Base-by-base conservation (phyloP, 2,329 filamentous ascomycete genomes). In the Capronia epimyces region DNA sequence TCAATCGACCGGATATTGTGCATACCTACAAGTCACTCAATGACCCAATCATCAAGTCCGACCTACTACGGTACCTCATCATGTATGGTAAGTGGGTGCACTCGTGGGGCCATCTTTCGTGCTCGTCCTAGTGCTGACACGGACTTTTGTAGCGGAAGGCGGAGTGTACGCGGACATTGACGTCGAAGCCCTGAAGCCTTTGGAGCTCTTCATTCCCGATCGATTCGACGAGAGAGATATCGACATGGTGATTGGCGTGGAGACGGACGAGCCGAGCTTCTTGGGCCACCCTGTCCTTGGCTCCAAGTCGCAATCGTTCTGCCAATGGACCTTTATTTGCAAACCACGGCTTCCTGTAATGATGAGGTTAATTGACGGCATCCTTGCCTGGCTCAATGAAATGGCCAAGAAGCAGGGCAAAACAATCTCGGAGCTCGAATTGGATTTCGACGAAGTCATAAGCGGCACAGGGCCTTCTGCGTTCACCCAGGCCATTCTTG, bases 291-390 rank as follows among this genome's bases (percentile, higher is more conserved):
- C 80, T 1, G 81, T 87, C 25, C 71, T 86, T 0, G 83, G 84
- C 12, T 75, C 75, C 43, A 87, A 87, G 67, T 86, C 79, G 29
- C 72, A 75, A 58, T 87, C 83, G 0, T 87, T 87, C 64, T 87
- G 83, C 64, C 83, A 87, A 62, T 87, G 84, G 84, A 87, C 84
- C 0, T 85, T 87, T 61, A 83, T 85, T 70, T 79, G 79, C 59
- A 84, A 86, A 63, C 82, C 84, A 1, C 71, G 74, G n/a, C 75
- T 82, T 20, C 81, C 82, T 1, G 81, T 87, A 47, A 86, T 87
- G 82, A 71, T 86, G 65, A 70, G 71, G 25, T 73, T 87, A 2
- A 77, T 87, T 41, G 81, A 86, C 63, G 79, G 83, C 60, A 86
- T 87, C 63, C 77, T 86, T 66, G 64, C 69, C 1, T 86, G 83